Evolutionary conservation across 192 early-diverging fungal genomes (phyloP).

Genomic region (Coemansia sp.): DNA sequence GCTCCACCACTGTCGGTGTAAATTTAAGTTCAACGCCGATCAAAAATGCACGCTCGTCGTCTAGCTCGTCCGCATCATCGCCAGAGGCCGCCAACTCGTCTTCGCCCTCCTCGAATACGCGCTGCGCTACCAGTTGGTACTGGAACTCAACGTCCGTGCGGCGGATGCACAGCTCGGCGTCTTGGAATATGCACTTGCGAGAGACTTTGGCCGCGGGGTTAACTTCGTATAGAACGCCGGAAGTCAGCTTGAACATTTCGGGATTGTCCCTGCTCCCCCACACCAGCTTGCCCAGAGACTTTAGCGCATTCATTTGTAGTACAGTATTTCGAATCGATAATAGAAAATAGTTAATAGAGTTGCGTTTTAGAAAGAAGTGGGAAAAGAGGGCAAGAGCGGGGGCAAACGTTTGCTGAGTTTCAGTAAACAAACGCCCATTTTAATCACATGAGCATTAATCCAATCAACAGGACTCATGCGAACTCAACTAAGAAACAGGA

Average conservation of each 20-base stretch:
- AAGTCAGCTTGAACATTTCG: slow-evolving; percentile 62
- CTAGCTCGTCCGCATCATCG: slow-evolving; percentile 50
- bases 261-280: slow-evolving; percentile 62
- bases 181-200: slow-evolving; percentile 64
- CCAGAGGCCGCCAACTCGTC: slow-evolving; percentile 56
- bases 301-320: slow-evolving; percentile 64
- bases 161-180: slow-evolving; percentile 68
- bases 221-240: slow-evolving; percentile 68
- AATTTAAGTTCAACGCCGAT: slow-evolving; percentile 60
- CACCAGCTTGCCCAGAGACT: slow-evolving; percentile 66
- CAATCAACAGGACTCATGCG: not conserved
- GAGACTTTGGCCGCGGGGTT: slow-evolving; percentile 48
- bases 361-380: not conserved
- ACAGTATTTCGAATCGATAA: not conserved
- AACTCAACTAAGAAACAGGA: not conserved
- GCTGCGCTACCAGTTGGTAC: slow-evolving; percentile 76
- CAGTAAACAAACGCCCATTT: not conserved
- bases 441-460: not conserved
- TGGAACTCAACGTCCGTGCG: slow-evolving; percentile 65
- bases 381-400: not conserved
- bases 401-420: not conserved
- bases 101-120: slow-evolving; percentile 78
- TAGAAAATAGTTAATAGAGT: not conserved
- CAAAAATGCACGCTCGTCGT: slow-evolving; percentile 73
- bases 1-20: slow-evolving; percentile 25